Evolutionary conservation across 129 eudicot genomes (phyloP), one percentile per base, ranked within the genome.

Genomic region (Arctium lappa): DNA sequence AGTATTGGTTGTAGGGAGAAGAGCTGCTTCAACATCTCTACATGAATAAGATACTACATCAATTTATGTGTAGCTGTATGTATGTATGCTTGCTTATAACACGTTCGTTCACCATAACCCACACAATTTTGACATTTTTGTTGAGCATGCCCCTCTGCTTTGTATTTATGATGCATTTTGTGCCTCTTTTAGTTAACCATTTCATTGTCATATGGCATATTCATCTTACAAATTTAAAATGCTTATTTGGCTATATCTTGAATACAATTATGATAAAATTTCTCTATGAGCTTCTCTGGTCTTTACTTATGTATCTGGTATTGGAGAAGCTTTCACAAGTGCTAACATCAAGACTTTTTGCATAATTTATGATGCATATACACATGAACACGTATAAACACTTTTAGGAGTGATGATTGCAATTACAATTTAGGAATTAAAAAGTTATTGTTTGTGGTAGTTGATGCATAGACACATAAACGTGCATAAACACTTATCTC

Each of bases 361-460:
- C 42, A 50, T 76, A 76, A 48, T 13, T 32, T 30, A 46, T 76
- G 79, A 37, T 76, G 79, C 79, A 48, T 48, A 76, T 15, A 30
- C 79, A 76, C 42, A n/a, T 30, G 46, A 31, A 53, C 79, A 75
- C 22, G 79, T 48, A 40, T n/a, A n/a, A 53, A 74, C 56, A 36
- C 18, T 39, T 73, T 10, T 8, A 44, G 9, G 53, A 10, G 53
- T 16, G 66, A 22, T 36, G 48, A 18, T 34, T 72, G 48, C 31
- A 72, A 33, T 36, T 36, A 38, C 42, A 34, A 36, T 72, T 72
- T 36, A n/a, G 44, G 38, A 27, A 31, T 71, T 34, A 71, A 30
- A 71, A 71, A 71, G 42, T 71, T 71, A 36, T 30, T 32, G 8
- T 13, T 2, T 48, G 69, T 48, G 69, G 40, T 31, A 50, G 63